Percentiles rank a stretch among this genome's conserved stretches.
Conservation (phyloP, 1,284 basidiomycete genomes). For the Vanrija pseudolonga region DNA sequence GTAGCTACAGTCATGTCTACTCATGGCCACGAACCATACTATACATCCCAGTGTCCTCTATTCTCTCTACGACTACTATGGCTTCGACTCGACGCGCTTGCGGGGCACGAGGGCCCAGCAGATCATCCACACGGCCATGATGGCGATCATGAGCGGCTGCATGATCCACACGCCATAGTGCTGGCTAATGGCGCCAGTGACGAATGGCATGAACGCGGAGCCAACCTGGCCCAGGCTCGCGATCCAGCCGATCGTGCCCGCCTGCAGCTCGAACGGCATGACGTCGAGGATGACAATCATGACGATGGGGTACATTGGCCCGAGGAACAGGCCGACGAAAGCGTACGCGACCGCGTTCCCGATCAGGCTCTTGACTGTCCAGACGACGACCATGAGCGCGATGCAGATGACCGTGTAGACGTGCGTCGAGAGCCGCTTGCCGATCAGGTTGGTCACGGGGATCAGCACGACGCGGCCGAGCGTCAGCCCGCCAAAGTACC, state of each 20-base stretch:
- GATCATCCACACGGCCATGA: slow-evolving; percentile 27
- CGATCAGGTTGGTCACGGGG: slow-evolving; percentile 39
- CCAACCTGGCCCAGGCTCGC: slow-evolving; percentile 63
- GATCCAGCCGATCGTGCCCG: slow-evolving; percentile 62
- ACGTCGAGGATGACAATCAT: slow-evolving; percentile 47
- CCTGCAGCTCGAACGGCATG: slow-evolving; percentile 61
- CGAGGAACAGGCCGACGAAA: slow-evolving; percentile 54
- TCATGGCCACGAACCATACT: too few relatives aligned
- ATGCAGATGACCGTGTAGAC: slow-evolving; percentile 31
- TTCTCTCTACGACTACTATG: too few relatives aligned
- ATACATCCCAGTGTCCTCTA: too few relatives aligned
- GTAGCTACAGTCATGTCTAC: too few relatives aligned
- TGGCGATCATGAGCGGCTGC: slow-evolving; percentile 39
- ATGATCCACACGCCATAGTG: slow-evolving; percentile 42
- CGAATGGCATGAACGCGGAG: slow-evolving; percentile 62
- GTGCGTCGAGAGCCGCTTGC: slow-evolving; percentile 11
- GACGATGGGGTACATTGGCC: slow-evolving; percentile 65
- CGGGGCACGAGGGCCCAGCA: slow-evolving; percentile 29
- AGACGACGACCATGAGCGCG: slow-evolving; percentile 59
- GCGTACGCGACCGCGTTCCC: slow-evolving; percentile 61
- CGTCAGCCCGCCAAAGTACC: slow-evolving; percentile 45
- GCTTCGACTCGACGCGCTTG: too few relatives aligned
- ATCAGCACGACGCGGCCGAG: slow-evolving; percentile 41
- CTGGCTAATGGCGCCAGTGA: slow-evolving; percentile 38
- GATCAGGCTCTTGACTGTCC: slow-evolving; percentile 61